phyloP scores from a whole-genome alignment of 225 moss, liverwort and hornwort species.

The Pseudoscleropodium purum region DNA sequence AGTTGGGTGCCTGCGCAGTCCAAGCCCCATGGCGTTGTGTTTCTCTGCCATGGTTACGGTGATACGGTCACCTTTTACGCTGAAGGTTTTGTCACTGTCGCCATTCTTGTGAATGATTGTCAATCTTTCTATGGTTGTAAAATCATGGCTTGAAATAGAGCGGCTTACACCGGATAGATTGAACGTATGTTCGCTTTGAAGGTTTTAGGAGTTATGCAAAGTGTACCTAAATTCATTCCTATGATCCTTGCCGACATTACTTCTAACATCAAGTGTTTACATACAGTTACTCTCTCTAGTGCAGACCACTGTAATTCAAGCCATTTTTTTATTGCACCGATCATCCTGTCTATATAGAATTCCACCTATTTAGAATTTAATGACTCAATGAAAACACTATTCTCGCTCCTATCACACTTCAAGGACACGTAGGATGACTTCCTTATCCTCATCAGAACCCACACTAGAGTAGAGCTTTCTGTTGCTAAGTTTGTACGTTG shows the following conservation, averaged over 20 bases:
- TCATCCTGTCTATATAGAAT: not conserved
- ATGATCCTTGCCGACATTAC: not conserved
- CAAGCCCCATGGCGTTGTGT: slow-evolving; percentile 50
- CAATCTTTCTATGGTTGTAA: not conserved
- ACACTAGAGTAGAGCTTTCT: not conserved
- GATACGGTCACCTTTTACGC: slow-evolving; percentile 70
- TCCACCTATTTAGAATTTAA: not conserved
- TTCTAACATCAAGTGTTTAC: not conserved
- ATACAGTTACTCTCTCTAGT: not conserved
- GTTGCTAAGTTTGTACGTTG: not conserved
- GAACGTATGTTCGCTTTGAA: not conserved
- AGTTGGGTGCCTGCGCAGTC: slow-evolving; percentile 53
- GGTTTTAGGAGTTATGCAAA: too few relatives aligned
- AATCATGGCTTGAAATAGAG: not conserved
- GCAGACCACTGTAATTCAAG: too few relatives aligned
- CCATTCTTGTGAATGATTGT: not conserved
- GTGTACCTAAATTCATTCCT: not conserved
- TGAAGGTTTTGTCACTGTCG: slow-evolving; percentile 33
- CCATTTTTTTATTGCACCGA: not conserved
- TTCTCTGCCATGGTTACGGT: slow-evolving; percentile 87
- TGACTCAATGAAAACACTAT: not conserved
- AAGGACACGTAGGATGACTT: not conserved
- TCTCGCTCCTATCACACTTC: not conserved
- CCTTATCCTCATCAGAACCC: not conserved
- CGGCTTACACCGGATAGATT: not conserved